Percentiles rank a stretch among this genome's conserved stretches.
Evolutionary conservation across 148 eudicot species (phyloP).

Genomic region (Arctostaphylos glauca): DNA sequence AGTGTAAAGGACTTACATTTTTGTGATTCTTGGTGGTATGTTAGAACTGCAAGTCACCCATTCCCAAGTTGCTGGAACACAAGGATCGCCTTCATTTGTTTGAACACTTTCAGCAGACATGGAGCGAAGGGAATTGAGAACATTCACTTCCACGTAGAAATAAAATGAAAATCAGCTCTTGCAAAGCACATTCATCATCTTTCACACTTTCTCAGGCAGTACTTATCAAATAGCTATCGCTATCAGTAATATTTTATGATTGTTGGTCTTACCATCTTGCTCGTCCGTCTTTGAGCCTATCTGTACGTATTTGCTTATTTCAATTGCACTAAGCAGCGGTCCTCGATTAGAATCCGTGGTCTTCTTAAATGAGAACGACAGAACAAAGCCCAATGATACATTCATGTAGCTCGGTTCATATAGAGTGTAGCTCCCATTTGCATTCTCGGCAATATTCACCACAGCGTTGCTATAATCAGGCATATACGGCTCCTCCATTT

Average conservation of each 20-base stretch:
- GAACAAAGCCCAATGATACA: constrained; percentile 69
- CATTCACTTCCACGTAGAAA: constrained; percentile 54
- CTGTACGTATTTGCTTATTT: constrained; percentile 68
- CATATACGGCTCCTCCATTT: constrained; percentile 66
- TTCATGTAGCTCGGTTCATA: constrained; percentile 98
- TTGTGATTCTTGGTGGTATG: constrained; percentile 69
- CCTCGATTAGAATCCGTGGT: constrained; percentile 82
- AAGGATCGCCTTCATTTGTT: constrained; percentile 76
- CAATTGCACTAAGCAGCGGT: constrained; percentile 82
- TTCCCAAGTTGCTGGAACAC: constrained; percentile 77
- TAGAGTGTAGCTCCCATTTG: constrained; percentile 85
- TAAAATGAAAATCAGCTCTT: constrained; percentile 23
- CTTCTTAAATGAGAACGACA: constrained; percentile 76
- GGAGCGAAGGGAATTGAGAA: constrained; percentile 49
- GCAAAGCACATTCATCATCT: neutral
- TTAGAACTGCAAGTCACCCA: constrained; percentile 82
- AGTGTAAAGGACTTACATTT: constrained; percentile 56
- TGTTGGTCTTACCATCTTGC: constrained; percentile 61
- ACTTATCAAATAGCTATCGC: neutral
- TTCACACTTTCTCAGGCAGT: neutral
- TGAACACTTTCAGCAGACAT: constrained; percentile 35
- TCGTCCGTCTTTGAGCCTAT: constrained; percentile 61
- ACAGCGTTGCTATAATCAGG: constrained; percentile 94
- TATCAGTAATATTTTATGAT: neutral
- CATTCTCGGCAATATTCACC: constrained; percentile 91